phyloP scores from a whole-genome alignment of 768 basidiomycete species.

The Neoboletus magnificus region DNA sequence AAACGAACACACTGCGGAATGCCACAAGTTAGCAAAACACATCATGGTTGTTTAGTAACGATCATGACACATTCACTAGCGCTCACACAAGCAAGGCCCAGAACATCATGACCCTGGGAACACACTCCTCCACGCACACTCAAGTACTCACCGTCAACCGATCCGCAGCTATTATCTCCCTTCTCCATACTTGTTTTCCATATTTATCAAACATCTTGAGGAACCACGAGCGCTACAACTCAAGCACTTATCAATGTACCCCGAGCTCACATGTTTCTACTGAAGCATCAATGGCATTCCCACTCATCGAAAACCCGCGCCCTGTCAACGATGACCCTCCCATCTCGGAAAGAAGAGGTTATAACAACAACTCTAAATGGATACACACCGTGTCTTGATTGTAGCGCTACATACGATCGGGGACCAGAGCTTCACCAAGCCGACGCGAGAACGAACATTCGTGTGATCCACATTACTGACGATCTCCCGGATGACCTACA shows the following conservation, averaged over 20 bases:
- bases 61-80: background rate
- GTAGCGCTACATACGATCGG: background rate
- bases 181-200: background rate
- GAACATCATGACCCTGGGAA: background rate
- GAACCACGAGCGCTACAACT: background rate
- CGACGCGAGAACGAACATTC: background rate
- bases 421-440: background rate
- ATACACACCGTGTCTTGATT: slow-evolving; percentile 2
- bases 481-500: slow-evolving; percentile 32
- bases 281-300: background rate
- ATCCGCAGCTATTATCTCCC: background rate
- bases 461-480: background rate
- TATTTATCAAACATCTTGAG: background rate
- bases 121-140: background rate
- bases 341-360: background rate
- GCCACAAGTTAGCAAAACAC: background rate
- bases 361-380: background rate
- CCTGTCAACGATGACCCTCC: background rate
- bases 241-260: background rate
- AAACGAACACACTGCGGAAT: background rate
- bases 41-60: background rate
- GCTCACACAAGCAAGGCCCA: background rate
- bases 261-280: background rate
- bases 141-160: background rate
- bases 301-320: background rate